A percentile compares a stretch with the other conserved stretches of the same genome.
phyloP scores from a whole-genome alignment of 306 rosid species.

The Arachis hypogaea region DNA sequence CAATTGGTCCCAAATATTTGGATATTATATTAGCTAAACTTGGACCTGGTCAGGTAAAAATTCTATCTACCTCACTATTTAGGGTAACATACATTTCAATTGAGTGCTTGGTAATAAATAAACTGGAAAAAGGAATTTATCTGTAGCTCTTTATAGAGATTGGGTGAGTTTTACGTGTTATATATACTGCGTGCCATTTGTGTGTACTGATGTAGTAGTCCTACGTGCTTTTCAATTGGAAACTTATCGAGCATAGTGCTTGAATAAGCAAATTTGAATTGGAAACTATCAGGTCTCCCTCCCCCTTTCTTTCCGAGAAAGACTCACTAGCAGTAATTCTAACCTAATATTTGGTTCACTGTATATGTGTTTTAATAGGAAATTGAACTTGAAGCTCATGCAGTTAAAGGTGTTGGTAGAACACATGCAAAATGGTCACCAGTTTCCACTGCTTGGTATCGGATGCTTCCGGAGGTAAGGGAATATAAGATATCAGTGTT shows the following conservation, averaged over 20 bases:
- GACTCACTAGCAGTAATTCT: slow-evolving; percentile 18
- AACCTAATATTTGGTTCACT: neutral
- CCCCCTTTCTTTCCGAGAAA: neutral
- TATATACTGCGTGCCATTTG: neutral
- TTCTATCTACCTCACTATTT: neutral
- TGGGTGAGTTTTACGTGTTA: neutral
- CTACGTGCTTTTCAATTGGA: neutral
- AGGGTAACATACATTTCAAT: too few species aligned
- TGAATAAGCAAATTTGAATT: neutral
- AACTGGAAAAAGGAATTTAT: slow-evolving; percentile 2
- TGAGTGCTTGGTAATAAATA: slow-evolving; percentile 8
- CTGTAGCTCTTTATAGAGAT: neutral
- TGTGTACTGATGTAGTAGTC: neutral
- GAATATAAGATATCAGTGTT: slow-evolving; percentile 15
- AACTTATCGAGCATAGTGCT: neutral
- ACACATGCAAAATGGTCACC: slow-evolving; percentile 99
- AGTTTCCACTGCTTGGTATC: slow-evolving; percentile 94
- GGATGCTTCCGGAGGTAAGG: slow-evolving; percentile 96
- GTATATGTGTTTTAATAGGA: slow-evolving; percentile 53
- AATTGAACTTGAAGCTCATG: slow-evolving; percentile 96
- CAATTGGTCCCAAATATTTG: slow-evolving; percentile 46
- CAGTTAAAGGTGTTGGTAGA: slow-evolving; percentile 93
- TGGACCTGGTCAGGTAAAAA: slow-evolving; percentile 83
- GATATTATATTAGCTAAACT: slow-evolving; percentile 81
- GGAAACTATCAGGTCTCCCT: neutral